Conservation (phyloP, 257 asterid species). For the Echium plantagineum region DNA sequence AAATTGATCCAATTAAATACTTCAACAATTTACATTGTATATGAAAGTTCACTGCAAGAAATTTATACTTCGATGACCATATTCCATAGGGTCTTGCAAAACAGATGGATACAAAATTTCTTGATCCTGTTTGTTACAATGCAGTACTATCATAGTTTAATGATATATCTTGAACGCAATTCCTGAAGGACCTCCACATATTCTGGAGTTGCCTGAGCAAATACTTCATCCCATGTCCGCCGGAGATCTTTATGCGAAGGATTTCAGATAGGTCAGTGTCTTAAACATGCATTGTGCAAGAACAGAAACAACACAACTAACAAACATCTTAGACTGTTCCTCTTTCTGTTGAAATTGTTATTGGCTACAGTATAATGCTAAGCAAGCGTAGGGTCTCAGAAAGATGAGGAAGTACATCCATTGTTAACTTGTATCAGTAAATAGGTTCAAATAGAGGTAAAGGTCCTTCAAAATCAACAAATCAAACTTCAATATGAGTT, state of each 20-base stretch:
- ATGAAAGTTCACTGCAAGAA: background rate
- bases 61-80: background rate
- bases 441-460: background rate
- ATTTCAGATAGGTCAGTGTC: constrained; percentile 11
- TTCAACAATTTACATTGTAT: background rate
- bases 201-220: constrained; percentile 36
- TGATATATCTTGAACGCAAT: constrained; percentile 36
- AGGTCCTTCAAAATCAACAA: background rate
- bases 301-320: background rate
- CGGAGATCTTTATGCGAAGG: constrained; percentile 39
- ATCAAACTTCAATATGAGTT: background rate
- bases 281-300: background rate
- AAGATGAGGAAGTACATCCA: background rate
- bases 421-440: background rate
- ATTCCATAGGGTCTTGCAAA: background rate
- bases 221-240: constrained; percentile 61
- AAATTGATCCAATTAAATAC: too few species aligned
- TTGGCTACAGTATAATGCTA: too few species aligned
- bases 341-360: too few species aligned
- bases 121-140: background rate
- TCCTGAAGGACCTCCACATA: constrained; percentile 31
- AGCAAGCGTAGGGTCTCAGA: background rate
- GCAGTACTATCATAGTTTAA: constrained; percentile 18
- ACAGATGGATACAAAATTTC: background rate
- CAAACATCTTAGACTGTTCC: background rate